Evolutionary conservation across 2,329 filamentous ascomycete genomes (phyloP), one percentile per base, ranked within the genome.

Genomic region (Annulohypoxylon truncatum): DNA sequence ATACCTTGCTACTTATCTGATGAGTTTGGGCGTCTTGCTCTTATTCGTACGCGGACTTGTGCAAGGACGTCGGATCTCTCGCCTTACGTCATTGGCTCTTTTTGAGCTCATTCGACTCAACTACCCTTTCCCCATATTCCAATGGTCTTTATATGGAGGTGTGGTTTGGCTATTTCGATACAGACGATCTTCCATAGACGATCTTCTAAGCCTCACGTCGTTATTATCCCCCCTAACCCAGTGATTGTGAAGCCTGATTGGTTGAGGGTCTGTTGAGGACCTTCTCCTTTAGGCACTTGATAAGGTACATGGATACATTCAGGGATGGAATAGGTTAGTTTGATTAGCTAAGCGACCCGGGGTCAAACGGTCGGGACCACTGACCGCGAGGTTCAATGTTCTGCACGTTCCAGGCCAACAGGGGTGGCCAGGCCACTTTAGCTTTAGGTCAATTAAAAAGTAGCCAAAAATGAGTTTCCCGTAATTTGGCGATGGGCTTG

Each of bases 1-100:
- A 87, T 74, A 75, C 78, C 81, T 79, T 79, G 78, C 72, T 73
- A 76, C 76, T 73, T 73, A 72, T 78, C 80, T 79, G 77, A 79
- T 80, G 79, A 76, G 74, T 65, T 71, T 73, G 71, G 73, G 79
- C 86, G 86, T 88, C 83, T 87, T 88, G 86, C 79, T 68, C 73
- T 74, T 71, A 72, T 78, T 74, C 72, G 68, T 74, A 72, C 61
- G 46, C 67, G 77, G 79, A 77, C 71, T 59, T 51, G 74, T 75
- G 74, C 77, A 73, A 74, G 77, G 73, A 74, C 60, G 72, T 80
- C 79, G 77, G 72, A 71, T 71, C 59, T 72, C 55, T 57, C 67
- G 67, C 73, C 68, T 66, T 53, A 60, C 18, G 66, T 68, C 55
- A 62, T 64, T 73, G 70, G 51, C 72, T 75, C 73, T 73, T 70